Conservation (phyloP, 2,329 filamentous ascomycete species). For the Cercospora sesami region DNA sequence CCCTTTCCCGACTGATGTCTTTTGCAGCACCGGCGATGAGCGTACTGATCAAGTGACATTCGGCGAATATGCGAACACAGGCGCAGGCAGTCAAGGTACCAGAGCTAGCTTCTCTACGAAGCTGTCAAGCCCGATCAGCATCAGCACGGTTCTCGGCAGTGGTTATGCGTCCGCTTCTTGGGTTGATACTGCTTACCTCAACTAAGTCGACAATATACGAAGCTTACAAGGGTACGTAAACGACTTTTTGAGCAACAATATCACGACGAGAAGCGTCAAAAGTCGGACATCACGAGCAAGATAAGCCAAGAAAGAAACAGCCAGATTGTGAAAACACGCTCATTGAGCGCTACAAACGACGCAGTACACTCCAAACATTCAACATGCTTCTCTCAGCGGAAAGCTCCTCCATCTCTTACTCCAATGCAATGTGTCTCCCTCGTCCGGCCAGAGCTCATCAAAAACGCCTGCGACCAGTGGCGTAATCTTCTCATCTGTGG, state of each 20-base stretch:
- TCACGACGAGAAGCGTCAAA: neutral
- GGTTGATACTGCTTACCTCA: slow-evolving; percentile 41
- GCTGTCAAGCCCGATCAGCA: slow-evolving; percentile 44
- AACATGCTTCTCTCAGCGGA: neutral
- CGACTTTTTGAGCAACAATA: neutral
- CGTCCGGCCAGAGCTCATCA: neutral
- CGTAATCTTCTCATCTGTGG: neutral
- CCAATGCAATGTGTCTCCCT: neutral
- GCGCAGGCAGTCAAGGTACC: slow-evolving; percentile 55
- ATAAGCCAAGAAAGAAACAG: neutral
- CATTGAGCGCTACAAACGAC: neutral
- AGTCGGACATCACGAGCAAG: neutral
- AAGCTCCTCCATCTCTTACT: neutral
- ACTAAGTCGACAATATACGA: neutral
- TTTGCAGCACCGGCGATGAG: slow-evolving; percentile 40
- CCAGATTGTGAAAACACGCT: neutral
- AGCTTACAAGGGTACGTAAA: neutral
- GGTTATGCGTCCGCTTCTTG: slow-evolving; percentile 42
- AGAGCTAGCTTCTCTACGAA: slow-evolving; percentile 53
- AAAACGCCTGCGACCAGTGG: neutral
- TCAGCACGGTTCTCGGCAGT: slow-evolving; percentile 50
- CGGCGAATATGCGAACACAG: slow-evolving; percentile 61
- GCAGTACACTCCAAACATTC: neutral
- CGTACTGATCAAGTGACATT: slow-evolving; percentile 57
- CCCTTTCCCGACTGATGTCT: neutral